Evolutionary conservation across 1,284 basidiomycete species (phyloP), one percentile per base, ranked within the genome.

Genomic region (Rhizoctonia solani): DNA sequence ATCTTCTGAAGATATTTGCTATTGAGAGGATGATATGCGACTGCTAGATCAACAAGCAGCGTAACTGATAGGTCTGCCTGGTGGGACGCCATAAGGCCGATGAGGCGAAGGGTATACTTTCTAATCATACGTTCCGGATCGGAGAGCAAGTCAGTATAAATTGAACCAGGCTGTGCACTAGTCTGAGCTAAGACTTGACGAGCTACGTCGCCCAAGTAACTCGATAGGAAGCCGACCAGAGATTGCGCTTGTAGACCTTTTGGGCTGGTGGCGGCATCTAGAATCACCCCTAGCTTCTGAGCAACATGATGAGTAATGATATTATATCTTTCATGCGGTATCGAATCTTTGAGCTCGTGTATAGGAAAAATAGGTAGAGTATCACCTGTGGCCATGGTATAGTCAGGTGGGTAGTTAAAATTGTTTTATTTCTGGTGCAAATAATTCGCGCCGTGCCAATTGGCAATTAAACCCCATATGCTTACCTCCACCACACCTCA

Each of bases 391-490:
- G 50, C 50, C 61, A 65, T 65, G 29, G 32, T 44, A 37, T 54
- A 14, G 41, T 30, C 19, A 42, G 42, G 55, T 32, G 19, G 25
- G 39, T 27, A 19, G 34, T 49, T 19, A 29, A 34, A 32, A 53
- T 29, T 8, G 9, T 30, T 34, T 27, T 13, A 5, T 44, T 44
- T 44, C n/a, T 44, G 23, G 29, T 11, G 47, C 59, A 54, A 63
- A 63, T 53, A 53, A 37, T 19, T 34, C 34, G 32, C 59, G 49
- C 59, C 49, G 14, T 11, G 29, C 8, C 27, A 65, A 65, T 65
- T 65, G 61, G 61, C 39, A 65, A 65, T 65, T 53, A 21, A 13
- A n/a, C n/a, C 16, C 49, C 27, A 34, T 63, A 65, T 65, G 61
- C 54, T 49, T 54, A 39, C 50, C 16, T 46, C 61, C 27, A 65